Conservation (phyloP, 371 early-diverging fungal species). For the Lichtheimia corymbifera region DNA sequence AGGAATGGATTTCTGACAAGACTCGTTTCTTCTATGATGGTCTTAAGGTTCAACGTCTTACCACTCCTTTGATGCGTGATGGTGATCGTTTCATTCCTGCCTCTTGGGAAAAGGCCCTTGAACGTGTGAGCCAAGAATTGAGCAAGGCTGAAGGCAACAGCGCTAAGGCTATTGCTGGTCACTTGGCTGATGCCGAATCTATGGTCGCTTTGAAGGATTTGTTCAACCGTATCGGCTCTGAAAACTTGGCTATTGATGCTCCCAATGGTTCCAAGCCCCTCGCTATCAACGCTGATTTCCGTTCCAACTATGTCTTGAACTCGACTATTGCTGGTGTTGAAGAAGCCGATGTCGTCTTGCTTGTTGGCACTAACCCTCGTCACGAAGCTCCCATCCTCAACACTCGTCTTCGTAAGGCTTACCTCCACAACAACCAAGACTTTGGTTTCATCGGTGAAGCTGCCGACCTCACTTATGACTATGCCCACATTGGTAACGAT, state of each 20-base stretch:
- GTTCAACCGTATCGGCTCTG: constrained; percentile 84
- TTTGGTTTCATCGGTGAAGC: constrained; percentile 82
- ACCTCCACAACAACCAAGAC: constrained; percentile 78
- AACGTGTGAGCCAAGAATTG: constrained; percentile 70
- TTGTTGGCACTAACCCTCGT: constrained; percentile 95
- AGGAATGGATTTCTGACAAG: constrained; percentile 99
- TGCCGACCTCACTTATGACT: constrained; percentile 88
- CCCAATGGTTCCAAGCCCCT: constrained; percentile 56
- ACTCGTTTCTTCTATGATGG: constrained; percentile 96
- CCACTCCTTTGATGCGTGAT: constrained; percentile 85
- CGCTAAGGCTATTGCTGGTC: constrained; percentile 92
- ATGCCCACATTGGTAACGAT: constrained; percentile 79
- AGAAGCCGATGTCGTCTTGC: constrained; percentile 88
- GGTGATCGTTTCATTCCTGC: constrained; percentile 84
- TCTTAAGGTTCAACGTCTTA: constrained; percentile 92
- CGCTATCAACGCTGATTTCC: constrained; percentile 77
- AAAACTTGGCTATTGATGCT: constrained; percentile 82
- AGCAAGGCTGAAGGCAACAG: constrained; percentile 54
- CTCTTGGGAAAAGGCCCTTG: constrained; percentile 88
- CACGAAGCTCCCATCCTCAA: constrained; percentile 96
- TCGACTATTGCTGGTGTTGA: constrained; percentile 86
- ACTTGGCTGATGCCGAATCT: constrained; percentile 87
- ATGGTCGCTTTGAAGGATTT: constrained; percentile 90
- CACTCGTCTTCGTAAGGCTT: constrained; percentile 94
- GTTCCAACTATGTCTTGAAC: constrained; percentile 90